Conservation (phyloP, 2,329 filamentous ascomycete species). For the Orbilia javanica region DNA sequence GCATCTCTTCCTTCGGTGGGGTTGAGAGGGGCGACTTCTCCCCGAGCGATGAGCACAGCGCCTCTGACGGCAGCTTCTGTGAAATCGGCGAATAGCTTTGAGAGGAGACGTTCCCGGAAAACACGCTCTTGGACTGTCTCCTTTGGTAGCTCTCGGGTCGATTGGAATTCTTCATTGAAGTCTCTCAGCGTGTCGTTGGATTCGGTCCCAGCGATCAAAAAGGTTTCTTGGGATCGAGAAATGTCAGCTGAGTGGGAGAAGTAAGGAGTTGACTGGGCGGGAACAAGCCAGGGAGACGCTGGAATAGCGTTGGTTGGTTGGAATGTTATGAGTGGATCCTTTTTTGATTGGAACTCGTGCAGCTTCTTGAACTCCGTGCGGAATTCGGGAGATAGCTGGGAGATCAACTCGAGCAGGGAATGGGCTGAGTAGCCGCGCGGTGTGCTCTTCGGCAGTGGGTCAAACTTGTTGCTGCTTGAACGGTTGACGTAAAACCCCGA, state of each 20-base stretch:
- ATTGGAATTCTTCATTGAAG: slow-evolving; percentile 99
- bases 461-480: slow-evolving; percentile 93
- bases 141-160: slow-evolving; percentile 91
- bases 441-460: slow-evolving; percentile 82
- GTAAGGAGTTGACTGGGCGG: slow-evolving; percentile 71
- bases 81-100: slow-evolving; percentile 97
- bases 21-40: slow-evolving; percentile 92
- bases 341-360: slow-evolving; percentile 84
- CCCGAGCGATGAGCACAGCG: slow-evolving; percentile 89
- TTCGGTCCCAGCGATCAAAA: slow-evolving; percentile 88
- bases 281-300: slow-evolving; percentile 90
- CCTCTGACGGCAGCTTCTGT: slow-evolving; percentile 94
- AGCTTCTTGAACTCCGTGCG: slow-evolving; percentile 79
- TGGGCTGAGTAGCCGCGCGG: slow-evolving; percentile 85
- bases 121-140: slow-evolving; percentile 95
- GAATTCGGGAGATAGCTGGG: slow-evolving; percentile 86
- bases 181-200: slow-evolving; percentile 94
- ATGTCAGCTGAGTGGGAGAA: slow-evolving; percentile 83
- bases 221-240: slow-evolving; percentile 91
- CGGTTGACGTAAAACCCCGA: slow-evolving; percentile 98
- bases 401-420: slow-evolving; percentile 84
- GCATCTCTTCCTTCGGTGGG: slow-evolving; percentile 92
- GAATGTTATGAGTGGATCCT: slow-evolving; percentile 91
- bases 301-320: slow-evolving; percentile 96
- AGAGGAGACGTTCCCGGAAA: slow-evolving; percentile 91